Conservation (phyloP, 306 rosid genomes). For the Vigna unguiculata region DNA sequence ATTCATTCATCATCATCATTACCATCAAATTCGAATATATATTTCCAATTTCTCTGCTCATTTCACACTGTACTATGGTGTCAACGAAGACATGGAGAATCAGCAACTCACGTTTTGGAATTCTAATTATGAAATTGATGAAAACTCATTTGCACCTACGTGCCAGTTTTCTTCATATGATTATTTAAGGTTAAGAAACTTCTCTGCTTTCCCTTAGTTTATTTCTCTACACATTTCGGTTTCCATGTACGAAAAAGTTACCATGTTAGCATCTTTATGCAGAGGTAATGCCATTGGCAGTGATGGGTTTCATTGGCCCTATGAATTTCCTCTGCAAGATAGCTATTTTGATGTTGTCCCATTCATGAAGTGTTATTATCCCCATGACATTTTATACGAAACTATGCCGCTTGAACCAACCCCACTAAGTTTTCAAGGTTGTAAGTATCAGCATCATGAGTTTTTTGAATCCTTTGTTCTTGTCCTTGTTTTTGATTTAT, state of each 20-base stretch:
- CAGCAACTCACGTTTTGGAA: conserved; percentile 31
- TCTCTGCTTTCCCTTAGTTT: neutral
- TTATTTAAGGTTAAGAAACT: conserved; percentile 37
- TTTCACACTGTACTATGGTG: neutral
- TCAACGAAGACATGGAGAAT: conserved; percentile 39
- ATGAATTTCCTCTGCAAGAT: conserved; percentile 51
- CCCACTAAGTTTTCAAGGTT: conserved; percentile 49
- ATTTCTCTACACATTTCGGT: too few species aligned
- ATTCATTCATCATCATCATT: conserved; percentile 24
- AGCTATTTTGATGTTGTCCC: conserved; percentile 46
- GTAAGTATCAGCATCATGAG: neutral
- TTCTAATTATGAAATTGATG: conserved; percentile 43
- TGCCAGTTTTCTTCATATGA: conserved; percentile 42
- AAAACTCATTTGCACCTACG: conserved; percentile 40
- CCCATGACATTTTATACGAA: conserved; percentile 45
- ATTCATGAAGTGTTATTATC: conserved; percentile 34
- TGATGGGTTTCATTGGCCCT: conserved; percentile 48
- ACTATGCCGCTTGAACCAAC: conserved; percentile 43
- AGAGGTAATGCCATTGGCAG: conserved; percentile 40
- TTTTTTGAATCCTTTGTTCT: neutral
- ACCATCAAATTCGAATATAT: conserved; percentile 29
- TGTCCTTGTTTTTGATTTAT: neutral
- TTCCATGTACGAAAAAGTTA: neutral
- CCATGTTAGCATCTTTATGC: neutral
- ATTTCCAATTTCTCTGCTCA: neutral